Conservation (phyloP, 2,329 filamentous ascomycete genomes). For the Penicillium aurantiogriseum region DNA sequence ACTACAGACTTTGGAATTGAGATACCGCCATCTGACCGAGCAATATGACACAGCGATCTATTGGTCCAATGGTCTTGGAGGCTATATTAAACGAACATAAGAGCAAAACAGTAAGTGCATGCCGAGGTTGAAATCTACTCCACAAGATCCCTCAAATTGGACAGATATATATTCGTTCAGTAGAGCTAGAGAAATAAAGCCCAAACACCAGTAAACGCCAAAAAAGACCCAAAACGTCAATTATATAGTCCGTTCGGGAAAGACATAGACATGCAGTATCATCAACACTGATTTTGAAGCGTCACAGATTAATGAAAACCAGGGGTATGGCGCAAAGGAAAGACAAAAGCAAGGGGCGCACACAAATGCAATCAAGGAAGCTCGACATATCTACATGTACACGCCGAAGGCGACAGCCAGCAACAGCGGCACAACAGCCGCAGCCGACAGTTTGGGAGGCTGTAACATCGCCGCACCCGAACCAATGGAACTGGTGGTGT, state of each 20-base stretch:
- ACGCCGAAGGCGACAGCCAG: conserved; percentile 22
- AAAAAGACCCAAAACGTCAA: neutral
- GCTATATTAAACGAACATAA: no score
- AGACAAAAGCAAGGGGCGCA: conserved; percentile 13
- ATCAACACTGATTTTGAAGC: conserved; percentile 13
- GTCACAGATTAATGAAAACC: conserved; percentile 12
- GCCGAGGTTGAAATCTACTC: neutral
- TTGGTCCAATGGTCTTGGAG: neutral
- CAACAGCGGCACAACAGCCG: conserved; percentile 27
- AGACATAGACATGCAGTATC: conserved; percentile 5
- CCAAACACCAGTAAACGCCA: conserved; percentile 6
- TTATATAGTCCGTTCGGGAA: neutral
- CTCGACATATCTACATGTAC: conserved; percentile 18
- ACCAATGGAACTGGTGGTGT: conserved; percentile 43
- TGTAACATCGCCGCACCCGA: conserved; percentile 24
- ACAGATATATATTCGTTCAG: neutral
- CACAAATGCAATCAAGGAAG: conserved; percentile 18
- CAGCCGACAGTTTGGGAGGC: conserved; percentile 15
- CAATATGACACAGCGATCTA: neutral
- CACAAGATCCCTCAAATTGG: neutral
- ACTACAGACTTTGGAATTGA: neutral
- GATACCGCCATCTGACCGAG: neutral
- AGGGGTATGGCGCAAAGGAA: conserved; percentile 23
- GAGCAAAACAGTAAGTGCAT: neutral
- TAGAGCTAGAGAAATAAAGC: neutral